Base-by-base conservation (phyloP, 768 basidiomycete species). In the Boletus fagicola region DNA sequence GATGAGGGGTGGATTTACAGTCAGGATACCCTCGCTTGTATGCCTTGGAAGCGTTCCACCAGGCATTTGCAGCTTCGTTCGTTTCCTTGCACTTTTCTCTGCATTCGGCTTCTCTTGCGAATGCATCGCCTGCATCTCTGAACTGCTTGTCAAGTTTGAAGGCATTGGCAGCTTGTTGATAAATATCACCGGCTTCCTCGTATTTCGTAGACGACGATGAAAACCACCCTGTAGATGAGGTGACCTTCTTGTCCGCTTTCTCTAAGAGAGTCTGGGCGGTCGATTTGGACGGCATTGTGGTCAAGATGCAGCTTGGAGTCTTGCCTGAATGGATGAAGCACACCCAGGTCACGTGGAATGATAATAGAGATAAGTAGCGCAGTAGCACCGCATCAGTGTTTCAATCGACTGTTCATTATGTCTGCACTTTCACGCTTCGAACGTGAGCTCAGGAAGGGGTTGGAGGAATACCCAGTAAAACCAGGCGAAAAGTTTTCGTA, bases 21-120 rank as follows among this genome's bases (percentile, higher is more conserved):
- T 93, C 89, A 33, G 81, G 94, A 71, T 81, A 85, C 26, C 86
- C 88, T 74, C 90, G 82, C 79, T 98, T 99, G 80, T 91, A 99
- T 12, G 90, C 86, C 76, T 98, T 98, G 35, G 92, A 87, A 13
- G 97, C 95, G 70, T 96, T 97, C 92, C 96, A 98, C 88, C 90
- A 98, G 10, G 95, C 95, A 69, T 95, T 96, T 22, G 94, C 90
- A n/a, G 96, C 95, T 64, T 98, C 97, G 62, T 94, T 94, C 47
- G 71, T 74, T 74, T 98, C 96, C 47, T 90, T 88, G 66, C 85
- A 88, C 58, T 87, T 85, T 74, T 95, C 87, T 64, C 94, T 83
- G 72, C 94, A 97, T 65, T 98, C 94, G 1, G 96, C 97, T 69
- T 98, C 97, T 62, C 89, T 83, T 42, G 93, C 84, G 69, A 95